phyloP scores from a whole-genome alignment of 805 yeast species.

The Yarrowia keelungensis region DNA sequence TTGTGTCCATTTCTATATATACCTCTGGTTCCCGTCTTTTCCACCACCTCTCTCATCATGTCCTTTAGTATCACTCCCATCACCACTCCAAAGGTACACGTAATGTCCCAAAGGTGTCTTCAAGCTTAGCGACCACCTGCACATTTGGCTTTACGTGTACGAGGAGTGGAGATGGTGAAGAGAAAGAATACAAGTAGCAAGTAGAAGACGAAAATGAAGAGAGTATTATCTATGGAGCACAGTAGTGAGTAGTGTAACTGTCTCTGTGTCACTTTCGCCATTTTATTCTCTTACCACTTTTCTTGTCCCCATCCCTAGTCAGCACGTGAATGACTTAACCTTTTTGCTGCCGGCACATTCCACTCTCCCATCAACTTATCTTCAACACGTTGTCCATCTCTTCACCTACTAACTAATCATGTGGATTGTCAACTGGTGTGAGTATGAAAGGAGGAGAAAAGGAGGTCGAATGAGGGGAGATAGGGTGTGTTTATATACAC shows the following conservation, averaged over 20 bases:
- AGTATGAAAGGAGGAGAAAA: conserved; percentile 42
- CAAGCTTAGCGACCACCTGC: neutral
- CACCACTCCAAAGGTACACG: conserved; percentile 1
- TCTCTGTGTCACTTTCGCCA: no score
- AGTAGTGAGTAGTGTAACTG: no score
- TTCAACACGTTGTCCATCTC: neutral
- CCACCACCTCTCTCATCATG: no score
- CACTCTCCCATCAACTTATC: conserved; percentile 33
- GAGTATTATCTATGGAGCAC: no score
- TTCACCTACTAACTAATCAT: conserved; percentile 43
- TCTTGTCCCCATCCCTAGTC: neutral
- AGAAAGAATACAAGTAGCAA: no score
- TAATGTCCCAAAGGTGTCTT: conserved; percentile 5
- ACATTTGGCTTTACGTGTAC: neutral
- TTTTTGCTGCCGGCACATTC: conserved; percentile 12
- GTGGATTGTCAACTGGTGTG: conserved; percentile 59
- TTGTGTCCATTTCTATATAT: no score
- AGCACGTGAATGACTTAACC: conserved; percentile 31
- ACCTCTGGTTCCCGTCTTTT: no score
- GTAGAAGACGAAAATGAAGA: no score
- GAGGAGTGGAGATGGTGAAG: no score
- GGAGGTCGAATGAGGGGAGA: neutral
- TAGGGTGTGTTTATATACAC: no score
- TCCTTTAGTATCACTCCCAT: no score
- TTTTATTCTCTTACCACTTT: no score